A percentile compares a stretch with the other conserved stretches of the same genome.
These are phyloP conservation scores for Bigelowiella natans DNA, from an alignment of 78 protist species.

Conservation along the genomic window DNA sequence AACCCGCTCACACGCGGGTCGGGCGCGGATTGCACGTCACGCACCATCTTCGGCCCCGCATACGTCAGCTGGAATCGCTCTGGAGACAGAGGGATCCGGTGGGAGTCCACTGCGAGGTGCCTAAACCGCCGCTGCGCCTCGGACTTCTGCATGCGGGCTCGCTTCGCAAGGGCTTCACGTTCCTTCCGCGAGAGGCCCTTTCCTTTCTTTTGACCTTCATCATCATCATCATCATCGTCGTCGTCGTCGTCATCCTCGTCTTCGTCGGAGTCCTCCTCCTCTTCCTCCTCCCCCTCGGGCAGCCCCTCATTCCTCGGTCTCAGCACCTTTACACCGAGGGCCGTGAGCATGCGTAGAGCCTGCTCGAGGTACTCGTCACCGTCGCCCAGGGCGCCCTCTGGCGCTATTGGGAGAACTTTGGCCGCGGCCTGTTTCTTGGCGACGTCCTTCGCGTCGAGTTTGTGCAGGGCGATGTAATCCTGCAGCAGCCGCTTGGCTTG, in stretches of 20 bases:
- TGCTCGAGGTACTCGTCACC: neutral
- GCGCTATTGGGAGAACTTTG: too few species aligned
- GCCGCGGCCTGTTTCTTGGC: too few species aligned
- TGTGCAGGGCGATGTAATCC: neutral
- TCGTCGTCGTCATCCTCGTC: neutral
- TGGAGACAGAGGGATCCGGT: neutral
- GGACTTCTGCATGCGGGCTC: neutral
- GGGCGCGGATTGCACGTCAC: conserved; percentile 5
- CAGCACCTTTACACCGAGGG: neutral
- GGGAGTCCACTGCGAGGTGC: neutral
- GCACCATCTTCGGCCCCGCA: neutral
- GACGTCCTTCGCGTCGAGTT: neutral
- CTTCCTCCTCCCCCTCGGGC: neutral
- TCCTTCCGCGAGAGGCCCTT: neutral
- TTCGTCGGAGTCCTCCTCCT: neutral
- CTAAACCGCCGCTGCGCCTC: neutral
- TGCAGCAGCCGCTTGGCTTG: neutral
- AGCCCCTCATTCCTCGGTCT: neutral
- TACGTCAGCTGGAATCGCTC: neutral
- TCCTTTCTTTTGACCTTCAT: too few species aligned
- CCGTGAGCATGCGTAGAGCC: neutral
- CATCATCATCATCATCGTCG: neutral
- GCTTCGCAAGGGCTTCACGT: neutral
- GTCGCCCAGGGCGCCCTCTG: neutral
- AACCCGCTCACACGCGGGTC: conserved; percentile 37